A percentile compares a stretch with the other conserved stretches of the same genome.
phyloP scores from a whole-genome alignment of 495 filamentous ascomycete species.

The Cercophora sp. region DNA sequence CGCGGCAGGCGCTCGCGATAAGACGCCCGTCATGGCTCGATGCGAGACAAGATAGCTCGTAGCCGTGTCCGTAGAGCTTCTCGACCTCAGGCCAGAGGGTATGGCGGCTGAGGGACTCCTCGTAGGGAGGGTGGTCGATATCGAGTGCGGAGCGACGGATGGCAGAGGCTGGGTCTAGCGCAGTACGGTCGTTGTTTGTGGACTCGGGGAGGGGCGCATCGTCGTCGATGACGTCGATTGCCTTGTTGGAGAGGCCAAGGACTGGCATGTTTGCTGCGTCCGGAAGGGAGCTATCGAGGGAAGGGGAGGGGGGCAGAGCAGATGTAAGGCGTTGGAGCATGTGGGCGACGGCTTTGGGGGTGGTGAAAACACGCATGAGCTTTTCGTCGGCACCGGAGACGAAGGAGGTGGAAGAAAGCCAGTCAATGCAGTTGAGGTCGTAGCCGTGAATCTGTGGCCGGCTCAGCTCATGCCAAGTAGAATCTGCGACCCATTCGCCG shows the following conservation, averaged over 20 bases:
- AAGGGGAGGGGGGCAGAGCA: conserved; percentile 28
- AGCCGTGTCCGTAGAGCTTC: conserved; percentile 98
- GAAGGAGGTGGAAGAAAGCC: conserved; percentile 65
- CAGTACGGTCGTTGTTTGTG: conserved; percentile 31
- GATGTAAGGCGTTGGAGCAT: conserved; percentile 67
- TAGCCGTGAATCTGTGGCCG: conserved; percentile 98
- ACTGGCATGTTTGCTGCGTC: conserved; percentile 92
- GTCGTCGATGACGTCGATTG: conserved; percentile 59
- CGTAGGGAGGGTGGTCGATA: conserved; percentile 70
- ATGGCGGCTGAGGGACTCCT: conserved; percentile 83
- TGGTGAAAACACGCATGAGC: conserved; percentile 87
- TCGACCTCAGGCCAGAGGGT: conserved; percentile 95
- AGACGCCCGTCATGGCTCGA: conserved; percentile 66
- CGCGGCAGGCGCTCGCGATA: conserved; percentile 90
- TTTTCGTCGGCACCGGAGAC: conserved; percentile 98
- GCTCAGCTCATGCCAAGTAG: conserved; percentile 89
- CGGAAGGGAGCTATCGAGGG: conserved; percentile 58
- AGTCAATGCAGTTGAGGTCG: conserved; percentile 89
- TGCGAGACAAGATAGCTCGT: conserved; percentile 91
- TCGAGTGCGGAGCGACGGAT: conserved; percentile 43
- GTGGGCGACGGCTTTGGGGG: conserved; percentile 76
- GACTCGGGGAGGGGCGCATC: conserved; percentile 34
- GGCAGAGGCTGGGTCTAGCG: conserved; percentile 38
- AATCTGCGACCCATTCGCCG: conserved; percentile 65
- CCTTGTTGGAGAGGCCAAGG: conserved; percentile 94